Evolutionary conservation across 1,139 yeast species (phyloP).

Genomic region (Diutina rugosa): DNA sequence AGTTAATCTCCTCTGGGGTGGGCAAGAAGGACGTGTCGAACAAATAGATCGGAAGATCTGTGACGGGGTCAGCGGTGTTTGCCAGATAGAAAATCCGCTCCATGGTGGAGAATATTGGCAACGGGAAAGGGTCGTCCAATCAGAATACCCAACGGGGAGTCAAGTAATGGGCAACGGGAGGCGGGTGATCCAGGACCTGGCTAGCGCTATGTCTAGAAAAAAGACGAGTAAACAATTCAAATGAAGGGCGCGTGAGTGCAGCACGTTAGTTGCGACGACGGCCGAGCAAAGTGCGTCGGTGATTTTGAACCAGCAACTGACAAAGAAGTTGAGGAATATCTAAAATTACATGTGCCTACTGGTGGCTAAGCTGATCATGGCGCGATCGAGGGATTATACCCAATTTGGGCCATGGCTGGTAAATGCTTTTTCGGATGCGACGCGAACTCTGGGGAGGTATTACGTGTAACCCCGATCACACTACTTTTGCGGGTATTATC

Average conservation of each 20-base stretch:
- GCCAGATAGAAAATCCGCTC: conserved; percentile 48
- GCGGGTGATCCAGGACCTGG: neutral
- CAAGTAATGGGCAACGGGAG: too few relatives aligned
- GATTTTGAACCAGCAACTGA: neutral
- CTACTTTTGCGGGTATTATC: too few relatives aligned
- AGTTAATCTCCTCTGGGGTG: conserved; percentile 31
- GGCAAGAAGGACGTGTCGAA: conserved; percentile 72
- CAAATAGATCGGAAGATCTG: conserved; percentile 53
- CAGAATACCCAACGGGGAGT: neutral
- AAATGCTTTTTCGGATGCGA: neutral
- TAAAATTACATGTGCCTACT: too few relatives aligned
- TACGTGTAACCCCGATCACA: neutral
- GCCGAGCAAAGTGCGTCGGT: neutral
- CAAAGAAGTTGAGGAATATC: too few relatives aligned
- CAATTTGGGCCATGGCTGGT: neutral
- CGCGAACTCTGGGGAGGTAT: neutral
- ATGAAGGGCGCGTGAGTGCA: neutral
- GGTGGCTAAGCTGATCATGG: too few relatives aligned
- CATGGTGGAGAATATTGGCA: conserved; percentile 12
- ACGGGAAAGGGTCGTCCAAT: neutral
- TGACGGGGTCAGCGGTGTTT: conserved; percentile 43
- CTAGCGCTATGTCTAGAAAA: neutral
- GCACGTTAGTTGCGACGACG: neutral
- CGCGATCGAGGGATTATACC: neutral
- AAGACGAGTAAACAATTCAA: neutral